Evolutionary conservation across 2,329 filamentous ascomycete species (phyloP), one percentile per base, ranked within the genome.

Genomic region (Aspergillus intermedius): DNA sequence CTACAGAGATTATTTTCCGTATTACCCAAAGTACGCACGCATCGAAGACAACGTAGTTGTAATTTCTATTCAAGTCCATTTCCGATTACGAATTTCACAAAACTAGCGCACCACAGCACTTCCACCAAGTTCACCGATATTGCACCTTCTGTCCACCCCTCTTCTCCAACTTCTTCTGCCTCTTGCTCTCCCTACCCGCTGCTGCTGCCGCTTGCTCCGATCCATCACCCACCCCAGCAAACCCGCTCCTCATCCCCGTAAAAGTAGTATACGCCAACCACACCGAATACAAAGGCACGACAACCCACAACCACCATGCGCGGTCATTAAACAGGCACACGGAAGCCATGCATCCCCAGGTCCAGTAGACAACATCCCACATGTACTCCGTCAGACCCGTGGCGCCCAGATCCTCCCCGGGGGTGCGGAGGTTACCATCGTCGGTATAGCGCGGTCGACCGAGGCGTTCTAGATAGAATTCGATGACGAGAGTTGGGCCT

Each of bases 351-450:
- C 84, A 87, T 9, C 81, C 83, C 84, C 91, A 96, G 0, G 90
- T 96, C 74, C 95, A 89, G 81, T 95, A 97, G 46, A 95, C 76
- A 44, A 95, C 81, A 72, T 98, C 93, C 79, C 95, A 98, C 86
- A 97, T 88, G 76, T 94, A 97, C 72, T 96, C 93, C 9, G 91
- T 97, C 74, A 98, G 73, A 4, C 93, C 93, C 30, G 85, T 80
- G 8, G 89, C 88, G 46, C 87, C 83, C 45, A 98, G 80, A 67
- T 98, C 93, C 66, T 97, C 91, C 40, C 93, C 91, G 0, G 88
- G 76, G 28, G 79, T 82, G 65, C 81, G 83, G 53, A 97, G 76
- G n/a, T 84, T 77, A 12, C 77, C 78, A 43, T 81, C 83, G 22
- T 74, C 72, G 19, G 82, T 66, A 65, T 84, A 87, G 52, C 76